These are phyloP conservation scores for Anthracocystis walkeri DNA, from an alignment of 1,284 basidiomycete genomes.

Conservation along the genomic window DNA sequence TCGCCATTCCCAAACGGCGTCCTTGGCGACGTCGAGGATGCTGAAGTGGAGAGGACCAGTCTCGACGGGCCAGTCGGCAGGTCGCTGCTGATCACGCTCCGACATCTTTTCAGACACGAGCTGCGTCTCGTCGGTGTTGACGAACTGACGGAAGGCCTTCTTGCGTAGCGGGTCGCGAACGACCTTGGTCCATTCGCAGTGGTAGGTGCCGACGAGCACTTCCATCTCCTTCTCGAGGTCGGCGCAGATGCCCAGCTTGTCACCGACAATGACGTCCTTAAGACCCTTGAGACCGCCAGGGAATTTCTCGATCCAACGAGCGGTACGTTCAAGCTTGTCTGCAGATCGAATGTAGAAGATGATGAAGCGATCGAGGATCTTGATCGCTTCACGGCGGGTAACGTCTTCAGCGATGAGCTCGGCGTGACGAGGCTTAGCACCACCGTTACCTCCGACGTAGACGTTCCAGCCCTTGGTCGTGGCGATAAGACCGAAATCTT, in stretches of 20 bases:
- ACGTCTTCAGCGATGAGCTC: slow-evolving; percentile 72
- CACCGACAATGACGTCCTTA: slow-evolving; percentile 78
- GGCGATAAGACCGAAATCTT: slow-evolving; percentile 83
- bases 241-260: slow-evolving; percentile 80
- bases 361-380: slow-evolving; percentile 79
- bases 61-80: slow-evolving; percentile 79
- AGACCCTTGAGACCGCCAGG: slow-evolving; percentile 79
- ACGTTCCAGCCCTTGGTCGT: slow-evolving; percentile 77
- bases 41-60: slow-evolving; percentile 73
- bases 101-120: slow-evolving; percentile 74
- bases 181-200: slow-evolving; percentile 80
- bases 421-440: slow-evolving; percentile 77
- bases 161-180: slow-evolving; percentile 75
- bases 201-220: slow-evolving; percentile 76
- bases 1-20: slow-evolving; percentile 76
- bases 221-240: slow-evolving; percentile 81
- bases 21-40: slow-evolving; percentile 72
- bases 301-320: slow-evolving; percentile 80
- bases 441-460: slow-evolving; percentile 81
- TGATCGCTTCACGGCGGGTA: slow-evolving; percentile 71
- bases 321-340: slow-evolving; percentile 75
- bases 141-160: slow-evolving; percentile 78
- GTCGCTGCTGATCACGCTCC: slow-evolving; percentile 77
- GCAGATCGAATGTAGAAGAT: slow-evolving; percentile 80
- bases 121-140: slow-evolving; percentile 76